A percentile compares a stretch with the other conserved stretches of the same genome.
Evolutionary conservation across 148 eudicot genomes (phyloP).

Genomic region (Nyssa sinensis): DNA sequence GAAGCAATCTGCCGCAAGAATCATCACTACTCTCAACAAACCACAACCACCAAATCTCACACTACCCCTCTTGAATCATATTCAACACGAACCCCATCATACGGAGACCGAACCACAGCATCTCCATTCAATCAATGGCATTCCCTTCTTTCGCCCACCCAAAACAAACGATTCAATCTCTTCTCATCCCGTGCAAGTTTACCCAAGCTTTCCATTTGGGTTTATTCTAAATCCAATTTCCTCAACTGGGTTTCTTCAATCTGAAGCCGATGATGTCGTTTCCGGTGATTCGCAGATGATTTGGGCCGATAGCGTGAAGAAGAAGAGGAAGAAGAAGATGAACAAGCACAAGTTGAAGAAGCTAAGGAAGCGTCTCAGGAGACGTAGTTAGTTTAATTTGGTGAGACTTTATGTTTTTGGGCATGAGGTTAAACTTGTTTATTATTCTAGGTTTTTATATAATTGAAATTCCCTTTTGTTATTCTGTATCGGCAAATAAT

Average conservation of each 20-base stretch:
- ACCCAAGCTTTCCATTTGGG: conserved; percentile 33
- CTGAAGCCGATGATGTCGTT: conserved; percentile 12
- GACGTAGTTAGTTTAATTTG: conserved; percentile 14
- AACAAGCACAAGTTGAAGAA: conserved; percentile 58
- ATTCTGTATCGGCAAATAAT: neutral
- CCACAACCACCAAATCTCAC: neutral
- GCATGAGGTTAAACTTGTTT: neutral
- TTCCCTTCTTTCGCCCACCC: neutral
- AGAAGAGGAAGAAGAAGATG: conserved; percentile 56
- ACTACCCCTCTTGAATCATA: conserved; percentile 1
- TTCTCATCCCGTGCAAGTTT: conserved; percentile 5
- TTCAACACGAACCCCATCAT: neutral
- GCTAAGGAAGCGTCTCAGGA: conserved; percentile 44
- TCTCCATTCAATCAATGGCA: neutral
- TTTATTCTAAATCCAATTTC: conserved; percentile 23
- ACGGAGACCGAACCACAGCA: neutral
- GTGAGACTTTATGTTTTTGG: conserved; percentile 7
- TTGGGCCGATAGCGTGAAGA: conserved; percentile 54
- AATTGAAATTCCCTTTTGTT: neutral
- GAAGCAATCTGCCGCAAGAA: conserved; percentile 21
- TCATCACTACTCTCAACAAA: conserved; percentile 13
- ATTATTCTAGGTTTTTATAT: neutral
- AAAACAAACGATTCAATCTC: conserved; percentile 17
- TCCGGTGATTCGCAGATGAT: conserved; percentile 23
- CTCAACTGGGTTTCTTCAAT: conserved; percentile 14